These are phyloP conservation scores for Pigoraptor vietnamica DNA, from an alignment of 78 protist species.

Conservation along the genomic window DNA sequence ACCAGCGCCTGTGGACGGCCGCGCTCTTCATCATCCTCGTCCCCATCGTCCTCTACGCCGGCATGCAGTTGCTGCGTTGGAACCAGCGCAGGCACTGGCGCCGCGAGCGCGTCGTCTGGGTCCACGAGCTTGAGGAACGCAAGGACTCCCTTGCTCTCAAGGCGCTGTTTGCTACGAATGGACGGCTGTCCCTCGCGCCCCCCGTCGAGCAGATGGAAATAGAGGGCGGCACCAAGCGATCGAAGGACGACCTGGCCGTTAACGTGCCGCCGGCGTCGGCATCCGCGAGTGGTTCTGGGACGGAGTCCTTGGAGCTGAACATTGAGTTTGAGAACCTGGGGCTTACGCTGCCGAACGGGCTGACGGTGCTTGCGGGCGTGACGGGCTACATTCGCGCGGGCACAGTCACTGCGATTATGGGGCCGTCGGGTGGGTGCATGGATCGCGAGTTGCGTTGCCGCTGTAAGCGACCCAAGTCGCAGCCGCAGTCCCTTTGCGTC, in stretches of 20 bases:
- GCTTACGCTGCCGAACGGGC: conserved; percentile 9
- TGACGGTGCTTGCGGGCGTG: conserved; percentile 11
- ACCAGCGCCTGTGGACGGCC: not conserved
- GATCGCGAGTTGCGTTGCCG: not conserved
- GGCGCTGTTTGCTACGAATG: not conserved
- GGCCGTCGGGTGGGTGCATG: conserved; percentile 3
- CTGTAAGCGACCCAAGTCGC: too few species aligned
- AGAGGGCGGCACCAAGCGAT: not conserved
- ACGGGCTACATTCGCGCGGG: conserved; percentile 15
- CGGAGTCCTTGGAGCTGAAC: not conserved
- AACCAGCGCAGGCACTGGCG: not conserved
- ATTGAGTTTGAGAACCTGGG: conserved; percentile 18
- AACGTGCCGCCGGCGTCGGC: not conserved
- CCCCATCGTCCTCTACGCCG: not conserved
- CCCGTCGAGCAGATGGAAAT: not conserved
- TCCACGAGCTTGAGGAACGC: not conserved
- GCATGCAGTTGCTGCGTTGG: not conserved
- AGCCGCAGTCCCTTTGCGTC: not conserved
- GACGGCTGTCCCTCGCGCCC: not conserved
- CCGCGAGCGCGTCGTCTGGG: not conserved
- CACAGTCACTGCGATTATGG: conserved; percentile 14
- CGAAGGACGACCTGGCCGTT: not conserved
- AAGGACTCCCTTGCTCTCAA: not conserved
- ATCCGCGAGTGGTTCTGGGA: not conserved
- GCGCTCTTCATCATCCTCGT: not conserved